Evolutionary conservation across 2,329 filamentous ascomycete genomes (phyloP).

Genomic region (Thielaviopsis punctulata): DNA sequence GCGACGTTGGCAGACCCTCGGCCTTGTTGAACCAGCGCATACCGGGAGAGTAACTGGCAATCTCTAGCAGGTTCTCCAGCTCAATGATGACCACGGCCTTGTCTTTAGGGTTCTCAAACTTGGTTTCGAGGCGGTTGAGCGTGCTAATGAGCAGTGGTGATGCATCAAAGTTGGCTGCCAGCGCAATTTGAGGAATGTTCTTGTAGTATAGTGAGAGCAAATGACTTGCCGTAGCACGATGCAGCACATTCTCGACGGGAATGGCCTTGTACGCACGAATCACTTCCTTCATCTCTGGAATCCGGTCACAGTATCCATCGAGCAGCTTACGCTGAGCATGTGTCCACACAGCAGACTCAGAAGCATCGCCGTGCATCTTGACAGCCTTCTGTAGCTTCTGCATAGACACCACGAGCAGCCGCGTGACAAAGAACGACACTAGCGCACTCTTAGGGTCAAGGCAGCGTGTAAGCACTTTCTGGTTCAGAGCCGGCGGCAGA

Average conservation of each 20-base stretch:
- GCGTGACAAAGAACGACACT: conserved; percentile 67
- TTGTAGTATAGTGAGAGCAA: conserved; percentile 75
- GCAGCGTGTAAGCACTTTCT: conserved; percentile 64
- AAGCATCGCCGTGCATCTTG: conserved; percentile 31
- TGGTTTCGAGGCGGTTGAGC: conserved; percentile 42
- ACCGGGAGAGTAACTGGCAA: conserved; percentile 62
- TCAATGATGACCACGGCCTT: conserved; percentile 49
- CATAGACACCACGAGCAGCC: conserved; percentile 61
- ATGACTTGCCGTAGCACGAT: conserved; percentile 62
- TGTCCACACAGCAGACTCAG: conserved; percentile 39
- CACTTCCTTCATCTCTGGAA: conserved; percentile 68
- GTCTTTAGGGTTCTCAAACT: conserved; percentile 30
- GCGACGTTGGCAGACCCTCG: conserved; percentile 45
- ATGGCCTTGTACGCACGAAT: conserved; percentile 57
- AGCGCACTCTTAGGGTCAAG: conserved; percentile 62
- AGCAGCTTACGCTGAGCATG: conserved; percentile 51
- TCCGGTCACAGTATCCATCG: conserved; percentile 59
- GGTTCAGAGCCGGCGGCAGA: conserved; percentile 63
- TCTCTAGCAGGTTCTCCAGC: conserved; percentile 62
- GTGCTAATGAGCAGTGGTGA: conserved; percentile 57
- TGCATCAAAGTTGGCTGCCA: conserved; percentile 77
- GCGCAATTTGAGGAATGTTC: conserved; percentile 57
- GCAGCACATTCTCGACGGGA: conserved; percentile 49
- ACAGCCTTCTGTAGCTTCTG: conserved; percentile 56
- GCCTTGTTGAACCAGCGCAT: conserved; percentile 83